A percentile compares a stretch with the other conserved stretches of the same genome.
These are phyloP conservation scores for Chaetothyriales sp. DNA, from an alignment of 2,329 filamentous ascomycete species.

Conservation along the genomic window DNA sequence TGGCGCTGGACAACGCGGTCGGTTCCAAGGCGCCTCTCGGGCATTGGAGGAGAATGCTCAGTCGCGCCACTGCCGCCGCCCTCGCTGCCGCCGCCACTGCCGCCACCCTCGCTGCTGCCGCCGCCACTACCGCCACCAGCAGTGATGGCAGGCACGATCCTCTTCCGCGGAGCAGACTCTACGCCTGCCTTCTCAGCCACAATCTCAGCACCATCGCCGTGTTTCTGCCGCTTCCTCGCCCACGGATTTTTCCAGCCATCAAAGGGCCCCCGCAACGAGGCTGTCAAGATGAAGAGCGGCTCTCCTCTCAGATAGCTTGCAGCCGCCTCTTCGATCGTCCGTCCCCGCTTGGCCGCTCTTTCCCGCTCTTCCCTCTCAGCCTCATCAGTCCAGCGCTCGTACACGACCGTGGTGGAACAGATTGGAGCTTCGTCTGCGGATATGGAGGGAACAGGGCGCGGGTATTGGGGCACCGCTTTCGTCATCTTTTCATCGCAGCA, in stretches of 20 bases:
- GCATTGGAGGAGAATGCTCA: background rate
- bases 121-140: no score
- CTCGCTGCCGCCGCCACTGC: no score
- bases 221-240: slow-evolving; percentile 19
- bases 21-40: background rate
- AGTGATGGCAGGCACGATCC: background rate
- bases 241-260: slow-evolving; percentile 35
- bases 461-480: slow-evolving; percentile 9
- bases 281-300: slow-evolving; percentile 33
- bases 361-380: slow-evolving; percentile 2
- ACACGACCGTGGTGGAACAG: slow-evolving; percentile 11
- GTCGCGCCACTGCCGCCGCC: no score
- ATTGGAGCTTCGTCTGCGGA: slow-evolving; percentile 11
- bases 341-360: slow-evolving; percentile 25
- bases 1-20: background rate
- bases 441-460: slow-evolving; percentile 13
- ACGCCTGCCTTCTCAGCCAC: background rate
- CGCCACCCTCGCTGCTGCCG: no score
- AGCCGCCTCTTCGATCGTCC: slow-evolving; percentile 29
- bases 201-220: slow-evolving; percentile 3
- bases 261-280: slow-evolving; percentile 33
- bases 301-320: slow-evolving; percentile 29
- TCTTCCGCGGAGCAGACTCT: slow-evolving; percentile 4
- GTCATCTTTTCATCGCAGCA: background rate
- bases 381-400: slow-evolving; percentile 1